These are phyloP conservation scores for Colletotrichum destructivum DNA, from an alignment of 2,329 filamentous ascomycete genomes.

Conservation along the genomic window DNA sequence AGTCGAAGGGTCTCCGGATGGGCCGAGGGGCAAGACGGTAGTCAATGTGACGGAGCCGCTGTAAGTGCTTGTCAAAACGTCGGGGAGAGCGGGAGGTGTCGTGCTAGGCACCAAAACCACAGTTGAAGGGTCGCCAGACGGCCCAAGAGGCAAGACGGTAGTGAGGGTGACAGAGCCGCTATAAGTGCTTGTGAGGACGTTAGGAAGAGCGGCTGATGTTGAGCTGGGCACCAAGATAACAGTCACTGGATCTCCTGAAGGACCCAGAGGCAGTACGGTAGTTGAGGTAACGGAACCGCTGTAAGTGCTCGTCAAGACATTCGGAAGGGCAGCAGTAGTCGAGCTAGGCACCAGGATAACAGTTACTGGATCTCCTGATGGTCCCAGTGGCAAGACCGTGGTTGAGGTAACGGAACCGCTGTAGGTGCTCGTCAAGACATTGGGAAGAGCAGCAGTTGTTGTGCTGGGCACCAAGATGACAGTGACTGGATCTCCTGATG, in stretches of 20 bases:
- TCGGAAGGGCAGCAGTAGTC: neutral
- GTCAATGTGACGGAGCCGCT: constrained; percentile 5
- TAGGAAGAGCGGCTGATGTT: neutral
- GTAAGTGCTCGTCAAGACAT: constrained; percentile 16
- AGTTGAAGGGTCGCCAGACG: neutral
- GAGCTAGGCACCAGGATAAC: neutral
- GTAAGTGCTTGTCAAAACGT: constrained; percentile 9
- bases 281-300: constrained; percentile 15
- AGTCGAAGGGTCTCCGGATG: neutral
- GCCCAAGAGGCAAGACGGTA: neutral
- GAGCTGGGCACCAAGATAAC: neutral
- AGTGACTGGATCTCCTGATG: neutral
- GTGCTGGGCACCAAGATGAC: too few relatives aligned
- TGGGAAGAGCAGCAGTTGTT: too few relatives aligned
- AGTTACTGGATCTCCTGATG: neutral
- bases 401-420: neutral
- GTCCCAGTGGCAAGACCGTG: neutral
- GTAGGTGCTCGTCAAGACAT: too few relatives aligned
- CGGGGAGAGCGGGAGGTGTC: neutral
- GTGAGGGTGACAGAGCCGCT: constrained; percentile 16
- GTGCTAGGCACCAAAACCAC: constrained; percentile 1
- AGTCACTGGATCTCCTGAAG: neutral
- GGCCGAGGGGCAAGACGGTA: neutral
- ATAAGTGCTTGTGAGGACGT: constrained; percentile 17
- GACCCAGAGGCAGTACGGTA: neutral